Percentiles rank a stretch among this genome's conserved stretches.
These are phyloP conservation scores for Pseudohyphozyma bogoriensis DNA, from an alignment of 768 basidiomycete species.

Conservation along the genomic window DNA sequence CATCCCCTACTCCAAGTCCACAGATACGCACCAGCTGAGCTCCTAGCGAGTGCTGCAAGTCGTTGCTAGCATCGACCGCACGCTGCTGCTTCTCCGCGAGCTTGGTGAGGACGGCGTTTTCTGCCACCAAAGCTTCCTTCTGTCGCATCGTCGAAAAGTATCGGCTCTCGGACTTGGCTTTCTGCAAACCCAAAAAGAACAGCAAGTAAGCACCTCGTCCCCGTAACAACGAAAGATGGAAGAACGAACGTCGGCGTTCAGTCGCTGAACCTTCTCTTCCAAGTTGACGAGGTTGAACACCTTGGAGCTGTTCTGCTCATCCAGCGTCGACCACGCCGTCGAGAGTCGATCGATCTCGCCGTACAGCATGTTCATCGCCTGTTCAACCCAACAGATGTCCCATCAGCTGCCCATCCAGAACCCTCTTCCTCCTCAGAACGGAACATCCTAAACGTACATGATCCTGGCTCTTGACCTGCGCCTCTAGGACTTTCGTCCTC, in stretches of 20 bases:
- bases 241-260: slow-evolving; percentile 55
- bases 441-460: slow-evolving; percentile 46
- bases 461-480: slow-evolving; percentile 56
- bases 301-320: slow-evolving; percentile 70
- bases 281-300: slow-evolving; percentile 64
- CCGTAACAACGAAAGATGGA: not conserved
- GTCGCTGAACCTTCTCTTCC: slow-evolving; percentile 62
- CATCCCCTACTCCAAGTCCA: not conserved
- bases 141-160: slow-evolving; percentile 82
- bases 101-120: slow-evolving; percentile 24
- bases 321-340: slow-evolving; percentile 72
- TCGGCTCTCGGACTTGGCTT: slow-evolving; percentile 93
- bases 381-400: slow-evolving; percentile 3
- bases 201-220: not conserved
- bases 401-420: not conserved
- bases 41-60: slow-evolving; percentile 53
- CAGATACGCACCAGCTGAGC: slow-evolving; percentile 50
- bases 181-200: slow-evolving; percentile 45
- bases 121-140: slow-evolving; percentile 58
- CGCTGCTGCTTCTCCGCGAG: slow-evolving; percentile 49
- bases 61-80: slow-evolving; percentile 56
- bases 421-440: not conserved
- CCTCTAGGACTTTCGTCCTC: slow-evolving; percentile 53
- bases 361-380: slow-evolving; percentile 69
- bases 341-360: slow-evolving; percentile 77